phyloP scores from a whole-genome alignment of 2,329 filamentous ascomycete species.

The Ophiostoma ips region DNA sequence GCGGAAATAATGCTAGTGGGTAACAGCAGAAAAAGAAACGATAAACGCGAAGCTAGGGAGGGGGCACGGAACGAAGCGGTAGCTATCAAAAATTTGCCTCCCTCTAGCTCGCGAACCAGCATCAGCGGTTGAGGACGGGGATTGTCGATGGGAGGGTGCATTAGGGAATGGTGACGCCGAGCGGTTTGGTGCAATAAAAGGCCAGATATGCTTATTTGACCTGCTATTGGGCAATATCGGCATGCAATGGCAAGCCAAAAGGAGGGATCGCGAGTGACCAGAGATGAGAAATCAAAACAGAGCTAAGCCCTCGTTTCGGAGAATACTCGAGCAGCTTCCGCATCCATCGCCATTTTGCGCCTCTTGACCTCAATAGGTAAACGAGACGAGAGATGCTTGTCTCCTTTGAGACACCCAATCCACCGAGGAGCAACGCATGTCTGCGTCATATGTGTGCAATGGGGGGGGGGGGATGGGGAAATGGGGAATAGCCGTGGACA shows the following conservation, averaged over 20 bases:
- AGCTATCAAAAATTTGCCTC: conserved; percentile 1
- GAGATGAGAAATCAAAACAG: not conserved
- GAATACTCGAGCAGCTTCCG: not conserved
- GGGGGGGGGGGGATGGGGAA: too few species aligned
- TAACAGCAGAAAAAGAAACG: not conserved
- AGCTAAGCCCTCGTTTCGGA: too few species aligned
- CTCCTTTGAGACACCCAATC: not conserved
- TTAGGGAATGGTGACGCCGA: conserved; percentile 28
- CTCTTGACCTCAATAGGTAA: not conserved
- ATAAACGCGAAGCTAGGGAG: not conserved
- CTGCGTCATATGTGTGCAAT: not conserved
- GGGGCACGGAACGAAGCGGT: conserved; percentile 9
- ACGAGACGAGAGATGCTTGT: not conserved
- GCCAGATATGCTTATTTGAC: conserved; percentile 22
- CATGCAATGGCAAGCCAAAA: not conserved
- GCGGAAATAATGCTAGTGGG: too few species aligned
- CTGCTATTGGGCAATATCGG: conserved; percentile 27
- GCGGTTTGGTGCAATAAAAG: conserved; percentile 32
- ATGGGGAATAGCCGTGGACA: not conserved
- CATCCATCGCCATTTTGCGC: not conserved
- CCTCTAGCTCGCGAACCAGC: not conserved
- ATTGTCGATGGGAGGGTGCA: conserved; percentile 18
- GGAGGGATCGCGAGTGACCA: not conserved
- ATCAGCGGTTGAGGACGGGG: not conserved
- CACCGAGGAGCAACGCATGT: too few species aligned